A percentile compares a stretch with the other conserved stretches of the same genome.
Conservation (phyloP, 495 filamentous ascomycete species). For the Penicillium coprophilum region DNA sequence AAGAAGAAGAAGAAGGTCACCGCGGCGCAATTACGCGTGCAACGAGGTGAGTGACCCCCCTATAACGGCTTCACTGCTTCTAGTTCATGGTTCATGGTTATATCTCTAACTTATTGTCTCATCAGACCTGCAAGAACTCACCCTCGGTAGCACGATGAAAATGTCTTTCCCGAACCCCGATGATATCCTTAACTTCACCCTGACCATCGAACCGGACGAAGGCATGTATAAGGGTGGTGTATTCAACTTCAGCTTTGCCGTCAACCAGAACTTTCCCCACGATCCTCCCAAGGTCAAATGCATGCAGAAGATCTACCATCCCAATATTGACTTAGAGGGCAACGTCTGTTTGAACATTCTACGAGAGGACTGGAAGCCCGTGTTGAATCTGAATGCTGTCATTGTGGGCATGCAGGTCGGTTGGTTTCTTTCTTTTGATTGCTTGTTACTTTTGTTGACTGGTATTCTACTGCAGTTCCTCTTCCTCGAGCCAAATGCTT, state of each 20-base stretch:
- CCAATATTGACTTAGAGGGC: conserved; percentile 96
- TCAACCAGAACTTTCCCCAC: conserved; percentile 94
- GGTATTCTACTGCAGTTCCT: conserved; percentile 62
- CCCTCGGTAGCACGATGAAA: conserved; percentile 86
- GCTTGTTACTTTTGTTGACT: conserved; percentile 1
- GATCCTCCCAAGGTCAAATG: conserved; percentile 98
- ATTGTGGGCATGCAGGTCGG: conserved; percentile 88
- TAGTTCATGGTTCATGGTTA: background rate
- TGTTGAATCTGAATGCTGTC: conserved; percentile 93
- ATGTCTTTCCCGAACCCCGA: conserved; percentile 91
- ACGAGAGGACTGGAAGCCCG: conserved; percentile 98
- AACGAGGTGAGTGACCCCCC: conserved; percentile 67
- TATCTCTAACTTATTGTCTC: background rate
- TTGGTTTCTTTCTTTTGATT: conserved; percentile 4
- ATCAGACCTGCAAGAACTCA: conserved; percentile 87
- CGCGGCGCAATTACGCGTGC: conserved; percentile 89
- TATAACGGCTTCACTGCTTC: background rate
- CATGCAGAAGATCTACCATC: conserved; percentile 97
- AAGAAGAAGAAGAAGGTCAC: conserved; percentile 98
- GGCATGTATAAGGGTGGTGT: conserved; percentile 92
- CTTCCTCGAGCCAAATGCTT: conserved; percentile 95
- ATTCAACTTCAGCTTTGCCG: conserved; percentile 88
- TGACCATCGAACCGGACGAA: conserved; percentile 94
- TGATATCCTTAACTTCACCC: conserved; percentile 92
- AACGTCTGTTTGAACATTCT: conserved; percentile 98